Conservation (phyloP, 2,329 filamentous ascomycete genomes). For the Trichophyton mentagrophytes region DNA sequence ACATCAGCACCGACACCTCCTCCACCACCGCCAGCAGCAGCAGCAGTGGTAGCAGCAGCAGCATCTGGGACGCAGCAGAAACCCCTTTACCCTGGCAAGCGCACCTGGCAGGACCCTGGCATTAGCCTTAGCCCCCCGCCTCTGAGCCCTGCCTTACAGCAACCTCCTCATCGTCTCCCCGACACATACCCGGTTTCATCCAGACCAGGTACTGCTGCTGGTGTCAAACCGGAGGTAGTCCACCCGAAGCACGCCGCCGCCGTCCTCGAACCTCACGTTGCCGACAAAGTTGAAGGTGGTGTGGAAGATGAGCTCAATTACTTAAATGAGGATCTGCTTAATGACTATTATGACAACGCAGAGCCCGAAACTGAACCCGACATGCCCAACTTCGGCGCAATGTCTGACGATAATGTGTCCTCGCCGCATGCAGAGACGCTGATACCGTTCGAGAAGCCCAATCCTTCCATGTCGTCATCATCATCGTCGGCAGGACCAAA, state of each 20-base stretch:
- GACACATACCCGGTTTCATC: slow-evolving; percentile 12
- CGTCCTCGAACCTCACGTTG: neutral
- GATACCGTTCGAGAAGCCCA: slow-evolving; percentile 24
- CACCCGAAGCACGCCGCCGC: slow-evolving; percentile 7
- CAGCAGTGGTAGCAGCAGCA: no score
- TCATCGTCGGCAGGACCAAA: slow-evolving; percentile 2
- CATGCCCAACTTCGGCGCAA: slow-evolving; percentile 52
- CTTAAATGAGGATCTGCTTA: slow-evolving; percentile 37
- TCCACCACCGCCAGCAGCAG: no score
- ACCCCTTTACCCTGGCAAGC: slow-evolving; percentile 26
- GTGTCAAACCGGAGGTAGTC: slow-evolving; percentile 13
- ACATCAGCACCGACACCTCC: no score
- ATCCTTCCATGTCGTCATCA: neutral
- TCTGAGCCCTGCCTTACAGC: slow-evolving; percentile 10
- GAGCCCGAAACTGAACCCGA: slow-evolving; percentile 34
- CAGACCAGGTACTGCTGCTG: slow-evolving; percentile 19
- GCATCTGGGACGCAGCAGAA: neutral
- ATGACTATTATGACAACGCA: slow-evolving; percentile 29
- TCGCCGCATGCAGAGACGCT: slow-evolving; percentile 22
- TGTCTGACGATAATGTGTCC: slow-evolving; percentile 26
- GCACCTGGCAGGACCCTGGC: slow-evolving; percentile 22
- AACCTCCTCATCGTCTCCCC: neutral
- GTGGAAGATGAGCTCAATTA: slow-evolving; percentile 27
- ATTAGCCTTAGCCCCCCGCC: slow-evolving; percentile 2
- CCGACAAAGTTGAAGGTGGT: slow-evolving; percentile 7